These are phyloP conservation scores for Aaosphaeria pasadenensis DNA, from an alignment of 2,329 filamentous ascomycete species.

Conservation along the genomic window DNA sequence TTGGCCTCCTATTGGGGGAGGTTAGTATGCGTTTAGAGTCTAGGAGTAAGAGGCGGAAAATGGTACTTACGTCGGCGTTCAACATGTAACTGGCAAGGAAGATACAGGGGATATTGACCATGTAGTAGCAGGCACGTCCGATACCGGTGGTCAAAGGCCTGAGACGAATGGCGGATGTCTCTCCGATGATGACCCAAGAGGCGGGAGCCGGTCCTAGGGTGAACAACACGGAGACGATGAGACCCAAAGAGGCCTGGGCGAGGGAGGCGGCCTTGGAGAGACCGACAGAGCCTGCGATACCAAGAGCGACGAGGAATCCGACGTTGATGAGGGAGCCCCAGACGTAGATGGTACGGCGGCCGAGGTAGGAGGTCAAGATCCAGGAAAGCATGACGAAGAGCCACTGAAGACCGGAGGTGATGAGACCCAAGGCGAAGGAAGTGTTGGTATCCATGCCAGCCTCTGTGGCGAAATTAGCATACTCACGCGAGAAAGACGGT, in stretches of 20 bases:
- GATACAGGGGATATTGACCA: conserved; percentile 64
- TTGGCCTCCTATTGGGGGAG: conserved; percentile 6
- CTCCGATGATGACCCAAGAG: conserved; percentile 64
- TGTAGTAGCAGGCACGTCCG: conserved; percentile 62
- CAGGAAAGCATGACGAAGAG: conserved; percentile 66
- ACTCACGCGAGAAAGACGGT: not conserved
- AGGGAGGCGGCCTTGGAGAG: conserved; percentile 40
- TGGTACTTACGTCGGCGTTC: conserved; percentile 35
- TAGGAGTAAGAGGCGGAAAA: too few species aligned
- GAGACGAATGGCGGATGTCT: conserved; percentile 64
- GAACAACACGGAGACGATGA: conserved; percentile 66
- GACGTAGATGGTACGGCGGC: conserved; percentile 63
- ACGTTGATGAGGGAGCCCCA: conserved; percentile 51
- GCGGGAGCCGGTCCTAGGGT: conserved; percentile 53
- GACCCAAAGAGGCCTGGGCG: conserved; percentile 60
- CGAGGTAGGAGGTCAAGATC: conserved; percentile 63
- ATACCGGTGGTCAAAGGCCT: conserved; percentile 64
- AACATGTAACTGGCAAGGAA: conserved; percentile 52
- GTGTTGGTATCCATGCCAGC: conserved; percentile 55
- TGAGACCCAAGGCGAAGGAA: conserved; percentile 61
- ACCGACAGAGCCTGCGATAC: conserved; percentile 56
- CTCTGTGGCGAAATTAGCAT: conserved; percentile 27
- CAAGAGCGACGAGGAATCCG: conserved; percentile 55
- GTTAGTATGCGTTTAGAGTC: too few species aligned
- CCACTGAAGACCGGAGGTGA: conserved; percentile 61